Percentiles rank a stretch among this genome's conserved stretches.
These are phyloP conservation scores for Lentinula sp. DNA, from an alignment of 768 basidiomycete genomes.

Conservation along the genomic window DNA sequence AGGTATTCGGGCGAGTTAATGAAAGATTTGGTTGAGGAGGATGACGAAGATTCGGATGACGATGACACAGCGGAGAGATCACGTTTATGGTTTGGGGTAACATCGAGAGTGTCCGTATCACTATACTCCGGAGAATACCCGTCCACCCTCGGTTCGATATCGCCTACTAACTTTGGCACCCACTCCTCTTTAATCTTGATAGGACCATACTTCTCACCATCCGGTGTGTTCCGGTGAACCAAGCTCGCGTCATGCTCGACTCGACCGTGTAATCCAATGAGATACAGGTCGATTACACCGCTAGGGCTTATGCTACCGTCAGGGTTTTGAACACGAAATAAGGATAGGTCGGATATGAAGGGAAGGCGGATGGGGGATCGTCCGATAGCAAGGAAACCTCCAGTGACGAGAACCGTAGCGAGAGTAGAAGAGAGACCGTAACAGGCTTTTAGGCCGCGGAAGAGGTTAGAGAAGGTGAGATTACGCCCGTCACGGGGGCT, in stretches of 20 bases:
- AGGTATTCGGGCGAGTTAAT: not conserved
- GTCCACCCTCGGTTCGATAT: conserved; percentile 22
- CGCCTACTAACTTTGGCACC: conserved; percentile 29
- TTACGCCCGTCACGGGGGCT: conserved; percentile 51
- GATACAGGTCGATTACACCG: conserved; percentile 17
- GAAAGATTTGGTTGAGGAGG: not conserved
- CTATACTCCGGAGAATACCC: conserved; percentile 20
- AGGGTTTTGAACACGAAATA: not conserved
- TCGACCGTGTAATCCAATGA: conserved; percentile 41
- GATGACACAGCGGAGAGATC: not conserved
- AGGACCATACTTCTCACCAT: conserved; percentile 40
- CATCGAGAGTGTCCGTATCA: conserved; percentile 7
- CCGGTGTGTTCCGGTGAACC: conserved; percentile 41
- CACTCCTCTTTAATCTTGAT: conserved; percentile 27
- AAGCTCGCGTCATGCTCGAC: conserved; percentile 61
- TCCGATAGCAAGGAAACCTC: conserved; percentile 37
- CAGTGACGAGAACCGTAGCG: conserved; percentile 41
- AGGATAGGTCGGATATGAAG: not conserved
- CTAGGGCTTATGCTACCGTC: not conserved
- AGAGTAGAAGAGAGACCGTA: conserved; percentile 46
- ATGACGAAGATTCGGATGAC: not conserved
- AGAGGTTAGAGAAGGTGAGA: conserved; percentile 33
- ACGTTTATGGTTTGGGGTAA: not conserved
- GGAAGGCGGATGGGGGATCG: conserved; percentile 28
- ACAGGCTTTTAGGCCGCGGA: conserved; percentile 37